phyloP scores from a whole-genome alignment of 2,329 filamentous ascomycete genomes.

The Neonectria faginata region DNA sequence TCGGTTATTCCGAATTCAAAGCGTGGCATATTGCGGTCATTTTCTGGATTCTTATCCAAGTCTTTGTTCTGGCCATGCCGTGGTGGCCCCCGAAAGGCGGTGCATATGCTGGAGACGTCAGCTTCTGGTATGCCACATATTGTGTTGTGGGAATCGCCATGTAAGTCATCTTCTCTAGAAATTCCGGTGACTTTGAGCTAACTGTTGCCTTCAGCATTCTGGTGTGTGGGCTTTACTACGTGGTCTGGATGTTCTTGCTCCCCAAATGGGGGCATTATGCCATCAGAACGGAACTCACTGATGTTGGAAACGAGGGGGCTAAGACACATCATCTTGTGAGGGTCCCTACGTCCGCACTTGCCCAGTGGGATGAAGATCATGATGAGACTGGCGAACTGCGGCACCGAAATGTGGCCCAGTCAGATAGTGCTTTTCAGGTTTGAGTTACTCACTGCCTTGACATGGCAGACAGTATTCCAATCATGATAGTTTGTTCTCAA shows the following conservation, averaged over 20 bases:
- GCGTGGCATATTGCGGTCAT: slow-evolving; percentile 69
- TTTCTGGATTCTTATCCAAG: slow-evolving; percentile 70
- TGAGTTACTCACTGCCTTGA: neutral
- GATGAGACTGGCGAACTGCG: slow-evolving; percentile 57
- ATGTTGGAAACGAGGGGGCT: slow-evolving; percentile 52
- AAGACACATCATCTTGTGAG: slow-evolving; percentile 63
- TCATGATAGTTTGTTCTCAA: neutral
- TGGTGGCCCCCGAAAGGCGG: slow-evolving; percentile 76
- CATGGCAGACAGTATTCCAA: neutral
- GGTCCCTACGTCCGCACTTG: slow-evolving; percentile 62
- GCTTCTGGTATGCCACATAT: slow-evolving; percentile 81
- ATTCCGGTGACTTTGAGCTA: fast-evolving
- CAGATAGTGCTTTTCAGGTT: neutral
- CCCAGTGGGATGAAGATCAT: slow-evolving; percentile 68
- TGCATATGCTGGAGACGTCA: slow-evolving; percentile 71
- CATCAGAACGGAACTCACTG: slow-evolving; percentile 66
- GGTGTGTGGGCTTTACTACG: slow-evolving; percentile 69
- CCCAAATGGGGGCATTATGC: slow-evolving; percentile 64
- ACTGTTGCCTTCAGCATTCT: slow-evolving; percentile 54
- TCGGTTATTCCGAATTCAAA: slow-evolving; percentile 63
- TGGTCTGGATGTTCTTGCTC: slow-evolving; percentile 67
- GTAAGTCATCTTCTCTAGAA: slow-evolving; percentile 56
- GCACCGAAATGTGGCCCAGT: slow-evolving; percentile 1
- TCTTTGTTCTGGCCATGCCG: slow-evolving; percentile 75
- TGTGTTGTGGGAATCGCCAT: slow-evolving; percentile 72